Conservation (phyloP, 2,329 filamentous ascomycete species). For the Orbilia blumenaviensis region DNA sequence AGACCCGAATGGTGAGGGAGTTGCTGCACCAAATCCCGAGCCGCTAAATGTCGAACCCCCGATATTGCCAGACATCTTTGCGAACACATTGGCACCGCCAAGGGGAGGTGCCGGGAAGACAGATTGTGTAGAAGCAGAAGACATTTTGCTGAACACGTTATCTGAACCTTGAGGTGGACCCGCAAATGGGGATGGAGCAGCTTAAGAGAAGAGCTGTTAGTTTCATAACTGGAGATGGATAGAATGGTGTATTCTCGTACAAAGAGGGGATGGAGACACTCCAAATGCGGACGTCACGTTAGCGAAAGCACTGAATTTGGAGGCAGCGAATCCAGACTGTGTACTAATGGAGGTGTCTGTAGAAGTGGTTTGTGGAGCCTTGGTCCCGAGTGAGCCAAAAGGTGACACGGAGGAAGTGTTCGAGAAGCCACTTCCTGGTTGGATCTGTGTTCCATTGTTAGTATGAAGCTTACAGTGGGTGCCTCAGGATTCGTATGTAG, state of each 20-base stretch:
- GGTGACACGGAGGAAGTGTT: constrained; percentile 44
- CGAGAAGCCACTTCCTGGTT: constrained; percentile 35
- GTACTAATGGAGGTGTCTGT: background rate
- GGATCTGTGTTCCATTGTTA: background rate
- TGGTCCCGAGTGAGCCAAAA: constrained; percentile 29
- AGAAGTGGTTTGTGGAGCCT: background rate
- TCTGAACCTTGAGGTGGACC: constrained; percentile 39
- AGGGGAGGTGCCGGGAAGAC: constrained; percentile 19
- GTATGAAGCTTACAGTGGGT: background rate
- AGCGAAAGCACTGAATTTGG: constrained; percentile 40
- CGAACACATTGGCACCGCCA: constrained; percentile 41
- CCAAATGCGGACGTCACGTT: constrained; percentile 40
- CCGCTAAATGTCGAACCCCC: background rate
- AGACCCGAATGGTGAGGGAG: constrained; percentile 28
- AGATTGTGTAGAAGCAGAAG: constrained; percentile 17
- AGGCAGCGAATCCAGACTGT: constrained; percentile 20
- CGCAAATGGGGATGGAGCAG: constrained; percentile 38
- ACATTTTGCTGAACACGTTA: constrained; percentile 47
- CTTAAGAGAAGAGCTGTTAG: background rate
- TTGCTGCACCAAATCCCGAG: constrained; percentile 30
- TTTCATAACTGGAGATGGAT: background rate
- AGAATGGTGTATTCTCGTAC: background rate
- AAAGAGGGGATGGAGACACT: constrained; percentile 28
- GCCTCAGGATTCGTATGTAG: background rate
- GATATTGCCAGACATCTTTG: constrained; percentile 39